Conservation (phyloP, 768 basidiomycete species). For the Russula griseocarnosa region DNA sequence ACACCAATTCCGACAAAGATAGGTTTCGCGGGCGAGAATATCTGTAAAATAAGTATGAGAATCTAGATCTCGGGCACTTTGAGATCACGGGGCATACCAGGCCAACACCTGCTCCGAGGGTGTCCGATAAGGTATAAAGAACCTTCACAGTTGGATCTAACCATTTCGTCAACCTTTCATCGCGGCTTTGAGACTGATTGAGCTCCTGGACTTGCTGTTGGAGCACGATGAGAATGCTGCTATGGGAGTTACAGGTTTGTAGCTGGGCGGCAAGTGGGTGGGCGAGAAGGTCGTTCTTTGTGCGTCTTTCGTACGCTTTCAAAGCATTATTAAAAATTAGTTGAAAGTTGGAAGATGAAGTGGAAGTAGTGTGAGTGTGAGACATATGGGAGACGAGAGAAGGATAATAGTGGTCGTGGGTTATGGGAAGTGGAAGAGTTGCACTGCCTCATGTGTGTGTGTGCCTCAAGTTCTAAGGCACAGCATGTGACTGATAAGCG, state of each 20-base stretch:
- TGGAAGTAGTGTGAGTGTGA: not conserved
- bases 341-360: not conserved
- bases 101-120: not conserved
- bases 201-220: not conserved
- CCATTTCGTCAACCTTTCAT: not conserved
- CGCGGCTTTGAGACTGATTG: not conserved
- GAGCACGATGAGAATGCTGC: not conserved
- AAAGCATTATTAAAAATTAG: not conserved
- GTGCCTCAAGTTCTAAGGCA: too few relatives aligned
- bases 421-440: not conserved
- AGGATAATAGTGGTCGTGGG: too few relatives aligned
- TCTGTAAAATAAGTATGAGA: not conserved
- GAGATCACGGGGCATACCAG: not conserved
- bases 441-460: too few relatives aligned
- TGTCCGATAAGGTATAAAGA: not conserved
- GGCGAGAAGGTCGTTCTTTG: not conserved
- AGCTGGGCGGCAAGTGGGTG: not conserved
- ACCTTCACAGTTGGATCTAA: not conserved
- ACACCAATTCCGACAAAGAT: constrained; percentile 1
- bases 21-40: not conserved
- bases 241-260: not conserved
- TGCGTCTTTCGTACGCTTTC: not conserved
- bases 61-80: too few relatives aligned
- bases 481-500: too few relatives aligned
- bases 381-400: too few relatives aligned